These are phyloP conservation scores for Hylodesmum podocarpum DNA, from an alignment of 306 rosid genomes.

Conservation along the genomic window DNA sequence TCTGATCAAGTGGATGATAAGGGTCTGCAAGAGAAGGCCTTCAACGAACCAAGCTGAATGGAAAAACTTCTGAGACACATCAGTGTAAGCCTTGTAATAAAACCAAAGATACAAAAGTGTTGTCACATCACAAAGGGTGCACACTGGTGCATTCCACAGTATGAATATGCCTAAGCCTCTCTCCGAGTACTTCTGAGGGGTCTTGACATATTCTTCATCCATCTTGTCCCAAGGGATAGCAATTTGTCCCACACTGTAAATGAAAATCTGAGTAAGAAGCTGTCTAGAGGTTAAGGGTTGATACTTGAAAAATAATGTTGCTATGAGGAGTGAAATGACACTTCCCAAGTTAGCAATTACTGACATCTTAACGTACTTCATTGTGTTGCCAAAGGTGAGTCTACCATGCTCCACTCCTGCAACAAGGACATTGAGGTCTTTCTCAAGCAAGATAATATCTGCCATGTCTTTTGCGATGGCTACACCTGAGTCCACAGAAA, in stretches of 20 bases:
- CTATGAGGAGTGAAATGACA: constrained; percentile 67
- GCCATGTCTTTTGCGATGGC: constrained; percentile 85
- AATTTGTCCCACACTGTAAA: constrained; percentile 70
- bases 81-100: constrained; percentile 39
- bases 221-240: constrained; percentile 61
- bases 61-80: constrained; percentile 40
- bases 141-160: constrained; percentile 81
- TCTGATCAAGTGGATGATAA: constrained; percentile 70
- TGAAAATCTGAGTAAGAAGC: constrained; percentile 73
- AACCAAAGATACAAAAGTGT: constrained; percentile 61
- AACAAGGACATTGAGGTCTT: constrained; percentile 76
- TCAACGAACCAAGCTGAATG: constrained; percentile 84
- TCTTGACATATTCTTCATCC: constrained; percentile 62
- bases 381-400: constrained; percentile 76
- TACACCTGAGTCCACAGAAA: constrained; percentile 81
- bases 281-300: constrained; percentile 72
- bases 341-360: constrained; percentile 81
- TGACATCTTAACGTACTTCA: constrained; percentile 81
- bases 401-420: constrained; percentile 87
- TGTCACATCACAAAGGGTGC: constrained; percentile 64
- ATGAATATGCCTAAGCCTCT: constrained; percentile 63
- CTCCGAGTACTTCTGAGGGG: constrained; percentile 66
- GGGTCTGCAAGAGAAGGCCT: constrained; percentile 80
- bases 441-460: constrained; percentile 80
- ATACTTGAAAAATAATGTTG: constrained; percentile 51